Conservation (phyloP, 441 rosid species). For the Codiaeum variegatum region DNA sequence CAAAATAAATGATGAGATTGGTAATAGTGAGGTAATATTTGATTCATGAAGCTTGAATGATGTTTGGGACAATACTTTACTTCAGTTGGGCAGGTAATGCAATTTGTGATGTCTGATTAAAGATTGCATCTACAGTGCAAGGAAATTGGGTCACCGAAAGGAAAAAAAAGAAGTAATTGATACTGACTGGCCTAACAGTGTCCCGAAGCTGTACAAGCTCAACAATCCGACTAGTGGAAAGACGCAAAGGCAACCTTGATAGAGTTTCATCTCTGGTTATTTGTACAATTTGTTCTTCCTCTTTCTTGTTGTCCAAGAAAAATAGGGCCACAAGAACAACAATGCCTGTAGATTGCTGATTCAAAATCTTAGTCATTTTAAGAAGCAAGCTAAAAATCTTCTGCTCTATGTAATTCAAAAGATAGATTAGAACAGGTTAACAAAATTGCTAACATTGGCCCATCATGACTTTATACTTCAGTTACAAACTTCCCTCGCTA, state of each 20-base stretch:
- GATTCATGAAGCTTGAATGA: not conserved
- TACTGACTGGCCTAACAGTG: constrained; percentile 84
- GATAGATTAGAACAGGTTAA: not conserved
- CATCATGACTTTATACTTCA: not conserved
- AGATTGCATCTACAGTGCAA: constrained; percentile 14
- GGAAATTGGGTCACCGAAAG: constrained; percentile 4
- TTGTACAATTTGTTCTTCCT: constrained; percentile 90
- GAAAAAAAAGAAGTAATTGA: constrained; percentile 1
- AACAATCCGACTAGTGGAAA: constrained; percentile 83
- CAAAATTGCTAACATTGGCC: not conserved
- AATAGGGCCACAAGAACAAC: constrained; percentile 63
- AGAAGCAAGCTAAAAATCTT: constrained; percentile 28
- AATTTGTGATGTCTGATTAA: not conserved
- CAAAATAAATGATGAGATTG: constrained; percentile 1
- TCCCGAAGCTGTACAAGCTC: constrained; percentile 93
- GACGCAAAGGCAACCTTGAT: constrained; percentile 83
- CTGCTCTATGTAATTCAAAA: not conserved
- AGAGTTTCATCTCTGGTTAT: constrained; percentile 83
- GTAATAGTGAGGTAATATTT: not conserved
- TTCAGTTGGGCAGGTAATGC: constrained; percentile 7
- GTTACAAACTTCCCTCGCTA: not conserved
- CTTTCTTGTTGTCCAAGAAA: constrained; percentile 88
- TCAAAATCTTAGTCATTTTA: constrained; percentile 51
- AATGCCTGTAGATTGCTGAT: constrained; percentile 81
- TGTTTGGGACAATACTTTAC: not conserved